phyloP scores from a whole-genome alignment of 2,329 filamentous ascomycete genomes.

The Fusarium lyarnte region DNA sequence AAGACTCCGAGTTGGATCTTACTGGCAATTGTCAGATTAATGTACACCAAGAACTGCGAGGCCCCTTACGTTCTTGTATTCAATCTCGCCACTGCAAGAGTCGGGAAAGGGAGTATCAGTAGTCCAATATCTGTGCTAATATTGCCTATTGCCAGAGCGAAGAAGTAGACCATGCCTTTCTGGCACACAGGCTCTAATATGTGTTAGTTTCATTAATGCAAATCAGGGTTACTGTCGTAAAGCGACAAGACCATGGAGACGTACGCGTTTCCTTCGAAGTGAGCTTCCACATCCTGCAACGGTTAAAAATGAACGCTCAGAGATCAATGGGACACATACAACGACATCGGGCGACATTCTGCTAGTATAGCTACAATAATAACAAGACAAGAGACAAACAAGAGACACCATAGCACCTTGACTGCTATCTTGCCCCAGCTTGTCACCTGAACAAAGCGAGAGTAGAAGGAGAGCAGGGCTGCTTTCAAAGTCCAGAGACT shows the following conservation, averaged over 20 bases:
- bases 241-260: background rate
- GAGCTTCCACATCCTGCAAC: conserved; percentile 17
- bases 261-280: background rate
- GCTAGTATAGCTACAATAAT: conserved; percentile 36
- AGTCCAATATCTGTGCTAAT: conserved; percentile 43
- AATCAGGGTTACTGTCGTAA: background rate
- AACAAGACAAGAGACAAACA: conserved; percentile 33
- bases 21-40: background rate
- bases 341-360: conserved; percentile 39
- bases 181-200: conserved; percentile 5
- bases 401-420: conserved; percentile 28
- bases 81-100: conserved; percentile 19
- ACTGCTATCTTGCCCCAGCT: conserved; percentile 28
- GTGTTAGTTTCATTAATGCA: background rate
- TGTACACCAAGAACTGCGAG: too few species aligned
- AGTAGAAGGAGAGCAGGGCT: conserved; percentile 42
- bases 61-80: conserved; percentile 10
- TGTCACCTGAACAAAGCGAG: conserved; percentile 38
- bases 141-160: conserved; percentile 41
- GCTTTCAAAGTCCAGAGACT: conserved; percentile 44
- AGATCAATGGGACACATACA: conserved; percentile 1
- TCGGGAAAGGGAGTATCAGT: conserved; percentile 42
- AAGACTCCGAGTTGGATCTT: conserved; percentile 33
- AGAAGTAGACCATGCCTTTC: conserved; percentile 32
- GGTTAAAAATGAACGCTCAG: background rate